phyloP scores from a whole-genome alignment of 2,329 filamentous ascomycete genomes.

The Colletotrichum limetticola region DNA sequence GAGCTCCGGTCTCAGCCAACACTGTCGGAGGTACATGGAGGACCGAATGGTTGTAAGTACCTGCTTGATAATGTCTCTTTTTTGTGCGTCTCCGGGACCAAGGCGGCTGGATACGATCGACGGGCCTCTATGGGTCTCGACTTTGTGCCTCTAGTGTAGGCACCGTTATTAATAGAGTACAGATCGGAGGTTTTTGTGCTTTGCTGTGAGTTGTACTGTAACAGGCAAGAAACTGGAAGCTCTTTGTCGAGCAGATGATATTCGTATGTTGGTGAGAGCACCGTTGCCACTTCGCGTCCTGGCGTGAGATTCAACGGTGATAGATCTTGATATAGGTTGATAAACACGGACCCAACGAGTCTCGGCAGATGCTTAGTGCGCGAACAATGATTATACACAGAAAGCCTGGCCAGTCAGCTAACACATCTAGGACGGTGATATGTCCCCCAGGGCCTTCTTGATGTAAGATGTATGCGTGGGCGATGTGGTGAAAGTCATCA shows the following conservation, averaged over 20 bases:
- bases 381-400: background rate
- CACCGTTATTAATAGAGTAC: conserved; percentile 32
- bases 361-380: background rate
- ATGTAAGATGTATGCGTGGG: background rate
- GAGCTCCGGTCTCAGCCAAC: background rate
- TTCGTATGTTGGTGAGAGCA: background rate
- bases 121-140: conserved; percentile 29
- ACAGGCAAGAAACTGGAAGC: background rate
- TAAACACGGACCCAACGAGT: background rate
- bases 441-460: background rate
- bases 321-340: background rate
- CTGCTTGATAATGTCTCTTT: conserved; percentile 1
- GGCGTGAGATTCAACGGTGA: background rate
- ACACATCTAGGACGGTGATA: background rate
- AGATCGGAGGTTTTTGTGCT: conserved; percentile 26
- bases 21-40: conserved; percentile 30
- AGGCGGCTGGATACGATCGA: conserved; percentile 22
- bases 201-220: background rate
- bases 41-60: conserved; percentile 4
- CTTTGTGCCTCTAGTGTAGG: conserved; percentile 12
- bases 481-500: background rate
- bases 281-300: background rate
- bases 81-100: conserved; percentile 14
- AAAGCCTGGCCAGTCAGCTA: background rate
- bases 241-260: background rate